Conservation (phyloP, 75 land plant species). For the Cupressus sempervirens region DNA sequence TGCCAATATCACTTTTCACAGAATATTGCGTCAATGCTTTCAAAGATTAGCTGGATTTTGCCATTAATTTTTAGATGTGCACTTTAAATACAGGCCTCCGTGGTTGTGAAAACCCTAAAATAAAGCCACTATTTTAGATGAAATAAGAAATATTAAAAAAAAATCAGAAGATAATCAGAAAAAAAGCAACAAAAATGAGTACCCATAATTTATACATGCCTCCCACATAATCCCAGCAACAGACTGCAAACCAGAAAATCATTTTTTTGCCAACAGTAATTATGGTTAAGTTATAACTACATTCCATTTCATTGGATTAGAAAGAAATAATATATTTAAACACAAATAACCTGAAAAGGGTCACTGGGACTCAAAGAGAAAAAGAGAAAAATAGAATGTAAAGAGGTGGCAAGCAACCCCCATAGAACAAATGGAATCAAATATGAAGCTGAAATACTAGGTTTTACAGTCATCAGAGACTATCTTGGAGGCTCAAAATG, state of each 20-base stretch:
- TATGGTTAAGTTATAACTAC: not conserved
- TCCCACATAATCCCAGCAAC: not conserved
- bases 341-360: not conserved
- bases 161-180: not conserved
- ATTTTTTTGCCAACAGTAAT: not conserved
- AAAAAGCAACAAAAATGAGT: not conserved
- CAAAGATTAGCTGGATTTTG: not conserved
- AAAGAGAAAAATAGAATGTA: not conserved
- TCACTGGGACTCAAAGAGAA: not conserved
- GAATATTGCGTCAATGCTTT: not conserved
- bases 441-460: not conserved
- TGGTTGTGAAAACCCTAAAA: not conserved
- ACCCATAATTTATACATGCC: not conserved
- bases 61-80: not conserved
- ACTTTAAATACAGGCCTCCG: not conserved
- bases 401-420: not conserved
- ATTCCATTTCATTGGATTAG: not conserved
- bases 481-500: not conserved
- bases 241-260: not conserved
- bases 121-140: not conserved
- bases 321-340: no score
- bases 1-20: not conserved
- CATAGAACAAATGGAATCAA: not conserved
- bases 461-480: not conserved
- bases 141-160: not conserved